Evolutionary conservation across 1,139 yeast genomes (phyloP).

Genomic region (Lodderomyces jiufengensis): DNA sequence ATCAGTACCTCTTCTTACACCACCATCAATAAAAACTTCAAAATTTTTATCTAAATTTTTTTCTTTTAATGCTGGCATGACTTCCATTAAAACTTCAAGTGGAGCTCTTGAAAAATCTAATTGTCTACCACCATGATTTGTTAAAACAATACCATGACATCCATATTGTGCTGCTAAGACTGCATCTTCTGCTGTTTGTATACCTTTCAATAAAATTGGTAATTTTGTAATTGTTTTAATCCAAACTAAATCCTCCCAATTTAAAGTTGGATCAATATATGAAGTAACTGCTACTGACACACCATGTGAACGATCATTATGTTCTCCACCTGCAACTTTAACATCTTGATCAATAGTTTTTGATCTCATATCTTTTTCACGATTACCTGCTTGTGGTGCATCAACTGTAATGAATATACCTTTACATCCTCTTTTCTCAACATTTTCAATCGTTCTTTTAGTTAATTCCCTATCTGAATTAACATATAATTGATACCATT

Average conservation of each 20-base stretch:
- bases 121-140: slow-evolving; percentile 78
- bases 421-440: slow-evolving; percentile 70
- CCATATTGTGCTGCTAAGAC: slow-evolving; percentile 60
- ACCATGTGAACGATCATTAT: slow-evolving; percentile 69
- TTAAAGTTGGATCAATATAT: slow-evolving; percentile 74
- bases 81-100: slow-evolving; percentile 62
- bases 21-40: slow-evolving; percentile 60
- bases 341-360: slow-evolving; percentile 34
- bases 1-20: slow-evolving; percentile 69
- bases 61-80: slow-evolving; percentile 52
- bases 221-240: slow-evolving; percentile 55
- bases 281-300: slow-evolving; percentile 84
- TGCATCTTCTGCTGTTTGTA: slow-evolving; percentile 69
- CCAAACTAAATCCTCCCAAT: slow-evolving; percentile 63
- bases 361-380: slow-evolving; percentile 65
- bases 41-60: slow-evolving; percentile 41
- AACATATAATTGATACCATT: slow-evolving; percentile 91
- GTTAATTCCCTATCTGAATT: slow-evolving; percentile 59
- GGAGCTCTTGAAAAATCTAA: slow-evolving; percentile 67
- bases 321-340: slow-evolving; percentile 61
- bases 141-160: slow-evolving; percentile 59
- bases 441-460: slow-evolving; percentile 58
- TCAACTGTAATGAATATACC: slow-evolving; percentile 88
- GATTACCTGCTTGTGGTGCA: slow-evolving; percentile 91
- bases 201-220: slow-evolving; percentile 69